These are phyloP conservation scores for Cadophora sp. DNA, from an alignment of 2,329 filamentous ascomycete species.

Conservation along the genomic window DNA sequence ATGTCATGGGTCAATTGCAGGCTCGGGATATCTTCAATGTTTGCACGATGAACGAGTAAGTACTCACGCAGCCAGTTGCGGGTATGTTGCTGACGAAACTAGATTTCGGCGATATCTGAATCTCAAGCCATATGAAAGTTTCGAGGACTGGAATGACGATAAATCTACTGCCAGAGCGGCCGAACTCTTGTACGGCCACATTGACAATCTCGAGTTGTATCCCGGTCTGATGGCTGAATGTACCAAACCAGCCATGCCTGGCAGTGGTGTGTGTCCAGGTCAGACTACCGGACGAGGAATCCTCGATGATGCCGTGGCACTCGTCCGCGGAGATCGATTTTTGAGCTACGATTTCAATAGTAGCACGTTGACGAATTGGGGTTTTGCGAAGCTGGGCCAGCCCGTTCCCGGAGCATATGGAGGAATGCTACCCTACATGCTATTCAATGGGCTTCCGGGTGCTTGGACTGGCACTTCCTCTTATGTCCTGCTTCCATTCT, in stretches of 20 bases:
- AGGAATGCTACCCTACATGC: conserved; percentile 51
- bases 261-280: conserved; percentile 53
- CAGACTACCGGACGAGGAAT: conserved; percentile 54
- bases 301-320: conserved; percentile 54
- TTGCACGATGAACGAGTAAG: conserved; percentile 58
- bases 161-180: conserved; percentile 53
- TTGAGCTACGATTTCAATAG: conserved; percentile 56
- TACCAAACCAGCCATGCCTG: conserved; percentile 58
- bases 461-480: conserved; percentile 56
- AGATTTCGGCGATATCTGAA: conserved; percentile 60
- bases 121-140: conserved; percentile 54
- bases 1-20: conserved; percentile 55
- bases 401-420: conserved; percentile 50
- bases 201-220: conserved; percentile 62
- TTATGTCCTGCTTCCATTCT: conserved; percentile 57
- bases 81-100: conserved; percentile 10
- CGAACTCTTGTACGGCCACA: conserved; percentile 55
- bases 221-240: conserved; percentile 63
- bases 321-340: conserved; percentile 54
- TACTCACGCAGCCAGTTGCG: neutral
- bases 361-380: conserved; percentile 57
- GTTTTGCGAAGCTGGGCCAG: conserved; percentile 51
- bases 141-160: conserved; percentile 59
- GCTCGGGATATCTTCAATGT: conserved; percentile 54
- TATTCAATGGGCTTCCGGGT: conserved; percentile 55